Percentiles rank a stretch among this genome's conserved stretches.
These are phyloP conservation scores for Fusarium agapanthi DNA, from an alignment of 2,329 filamentous ascomycete species.

Conservation along the genomic window DNA sequence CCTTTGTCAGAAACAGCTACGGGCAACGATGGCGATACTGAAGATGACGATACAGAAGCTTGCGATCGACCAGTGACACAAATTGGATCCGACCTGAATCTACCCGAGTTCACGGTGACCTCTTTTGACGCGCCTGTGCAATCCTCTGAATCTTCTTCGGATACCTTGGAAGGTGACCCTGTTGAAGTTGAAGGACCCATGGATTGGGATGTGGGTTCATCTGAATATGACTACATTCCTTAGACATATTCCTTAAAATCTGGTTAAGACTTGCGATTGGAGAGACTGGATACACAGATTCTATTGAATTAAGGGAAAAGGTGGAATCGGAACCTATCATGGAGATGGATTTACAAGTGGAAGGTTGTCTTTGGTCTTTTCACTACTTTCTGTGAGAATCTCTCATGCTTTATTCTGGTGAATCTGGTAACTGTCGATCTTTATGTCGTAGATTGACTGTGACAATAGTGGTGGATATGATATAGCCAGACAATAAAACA, in stretches of 20 bases:
- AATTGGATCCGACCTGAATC: no score
- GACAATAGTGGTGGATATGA: not conserved
- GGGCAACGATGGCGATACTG: no score
- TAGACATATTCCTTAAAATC: no score
- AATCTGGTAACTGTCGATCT: not conserved
- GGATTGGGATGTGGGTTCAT: not conserved
- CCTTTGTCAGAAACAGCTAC: no score
- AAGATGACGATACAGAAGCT: not conserved
- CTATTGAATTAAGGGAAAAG: not conserved
- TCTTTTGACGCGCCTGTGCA: not conserved
- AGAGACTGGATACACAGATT: not conserved
- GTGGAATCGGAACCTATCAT: no score
- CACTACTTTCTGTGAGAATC: not conserved
- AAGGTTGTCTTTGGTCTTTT: not conserved
- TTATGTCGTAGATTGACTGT: no score
- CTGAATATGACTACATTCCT: no score
- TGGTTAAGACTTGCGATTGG: not conserved
- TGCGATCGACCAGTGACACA: not conserved
- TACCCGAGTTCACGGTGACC: not conserved
- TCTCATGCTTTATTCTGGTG: fast-evolving
- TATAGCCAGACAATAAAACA: not conserved
- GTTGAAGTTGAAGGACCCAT: not conserved
- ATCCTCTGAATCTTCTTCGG: not conserved
- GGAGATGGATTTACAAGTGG: no score
- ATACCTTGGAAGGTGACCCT: not conserved